Conservation (phyloP, 129 eudicot genomes). For the Artemisia argyi region DNA sequence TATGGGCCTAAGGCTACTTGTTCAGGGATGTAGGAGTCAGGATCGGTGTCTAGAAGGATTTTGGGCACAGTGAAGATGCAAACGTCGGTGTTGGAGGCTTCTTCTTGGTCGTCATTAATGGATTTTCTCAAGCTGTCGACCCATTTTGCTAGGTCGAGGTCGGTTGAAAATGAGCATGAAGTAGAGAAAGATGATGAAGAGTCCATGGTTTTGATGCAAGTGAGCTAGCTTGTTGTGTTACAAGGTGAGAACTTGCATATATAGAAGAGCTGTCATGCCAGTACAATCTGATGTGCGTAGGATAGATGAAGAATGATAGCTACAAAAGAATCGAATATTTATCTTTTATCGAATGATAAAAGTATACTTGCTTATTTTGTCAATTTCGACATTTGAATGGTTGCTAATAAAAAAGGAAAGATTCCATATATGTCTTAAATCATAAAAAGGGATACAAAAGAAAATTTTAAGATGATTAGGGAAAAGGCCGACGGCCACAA, state of each 20-base stretch:
- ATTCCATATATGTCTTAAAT: too few species aligned
- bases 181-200: not conserved
- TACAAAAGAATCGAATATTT: not conserved
- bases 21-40: conserved; percentile 52
- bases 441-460: too few species aligned
- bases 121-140: conserved; percentile 25
- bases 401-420: too few species aligned
- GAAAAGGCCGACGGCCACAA: too few species aligned
- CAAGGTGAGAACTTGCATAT: conserved; percentile 4
- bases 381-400: too few species aligned
- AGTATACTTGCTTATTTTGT: too few species aligned
- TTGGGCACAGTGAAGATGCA: conserved; percentile 53
- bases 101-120: conserved; percentile 26
- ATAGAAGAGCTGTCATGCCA: not conserved
- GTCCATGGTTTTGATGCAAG: not conserved
- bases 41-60: conserved; percentile 35
- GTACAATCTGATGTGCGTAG: conserved; percentile 1
- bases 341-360: too few species aligned
- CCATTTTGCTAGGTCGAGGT: conserved; percentile 26
- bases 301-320: not conserved
- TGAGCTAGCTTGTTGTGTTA: conserved; percentile 4
- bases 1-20: conserved; percentile 59
- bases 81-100: conserved; percentile 29
- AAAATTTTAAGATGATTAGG: too few species aligned
- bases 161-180: not conserved